Evolutionary conservation across 2,329 filamentous ascomycete genomes (phyloP), one percentile per base, ranked within the genome.

Genomic region (Fusarium duplospermum): DNA sequence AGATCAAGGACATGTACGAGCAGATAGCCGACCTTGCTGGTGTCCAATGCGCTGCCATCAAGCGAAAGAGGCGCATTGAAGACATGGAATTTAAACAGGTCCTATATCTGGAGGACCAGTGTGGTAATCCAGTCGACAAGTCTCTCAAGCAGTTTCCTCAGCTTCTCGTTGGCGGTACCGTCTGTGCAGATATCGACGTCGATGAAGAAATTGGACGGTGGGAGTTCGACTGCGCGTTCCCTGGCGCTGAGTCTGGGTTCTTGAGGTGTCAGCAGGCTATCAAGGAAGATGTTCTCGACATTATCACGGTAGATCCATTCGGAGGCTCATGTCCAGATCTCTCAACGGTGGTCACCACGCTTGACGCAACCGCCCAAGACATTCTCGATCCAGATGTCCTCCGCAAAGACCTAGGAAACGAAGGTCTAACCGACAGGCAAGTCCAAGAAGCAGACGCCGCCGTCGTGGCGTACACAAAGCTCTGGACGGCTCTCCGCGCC

Each of bases 211-310:
- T 71, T 4, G 82, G 82, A 1, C 72, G 70, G 1, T 83, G 82
- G 82, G 74, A 77, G 31, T 83, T 83, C 68, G 79, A 80, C 29
- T 84, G 83, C 62, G 77, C 78, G 0, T 84, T 83, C 58, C 82
- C 83, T 0, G 81, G 80, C 1, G 75, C 77, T 1, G 75, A 77
- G 13, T 82, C 82, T 1, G 73, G 74, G 0, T 77, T 75, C 0
- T 64, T 77, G 58, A 74, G 69, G 22, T 84, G 83, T 62, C 78
- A 82, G 57, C 66, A 71, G 20, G 78, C 82, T 0, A 78, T 84
- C 31, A 76, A 80, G 60, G 75, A 79, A 45, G 77, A 79, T 29
- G 71, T 83, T 1, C 63, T 81, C 16, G 78, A 83, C 45, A 80
- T 83, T 14, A 76, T 84, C 35, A 76, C 78, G 8, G 77, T 71